Base-by-base conservation (phyloP, 1,284 basidiomycete genomes). In the Polyporus tsugae region DNA sequence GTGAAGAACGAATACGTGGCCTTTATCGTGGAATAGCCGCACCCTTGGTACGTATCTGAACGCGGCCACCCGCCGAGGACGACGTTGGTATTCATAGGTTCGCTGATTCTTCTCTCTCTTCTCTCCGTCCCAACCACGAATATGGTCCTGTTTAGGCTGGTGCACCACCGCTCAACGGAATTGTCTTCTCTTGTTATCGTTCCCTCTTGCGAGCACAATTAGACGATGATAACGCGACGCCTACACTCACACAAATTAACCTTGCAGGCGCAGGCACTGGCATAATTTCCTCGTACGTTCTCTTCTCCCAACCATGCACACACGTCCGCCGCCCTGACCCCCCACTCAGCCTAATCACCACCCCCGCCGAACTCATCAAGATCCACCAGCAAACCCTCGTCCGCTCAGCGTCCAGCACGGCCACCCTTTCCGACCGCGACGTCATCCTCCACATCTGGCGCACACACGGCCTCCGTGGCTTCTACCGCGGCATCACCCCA, bases 311-410 rank as follows among this genome's bases (percentile, higher is more conserved):
- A 7, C 46, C 46, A 7, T 22, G 7, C 22, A 3, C 22, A 25
- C 44, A 46, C 17, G 17, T 13, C 11, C 15, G 38, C 61, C 15
- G 25, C 53, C n/a, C 60, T 58, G 42, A 52, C 38, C 55, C 67
- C 42, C 36, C 55, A 57, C 57, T 0, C 75, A 95, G 94, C 7
- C 74, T 94, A 10, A 81, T 96, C 57, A 93, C 93, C 1, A 91
- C 92, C 2, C 95, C 95, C 0, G 92, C 90, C 15, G 95, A 97
- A 75, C 84, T 95, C 0, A 85, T 96, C 81, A 97, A 96, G 84
- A 94, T 95, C 75, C 89, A 91, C 13, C 94, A 96, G 73, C 91
- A 93, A 63, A 74, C 73, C 29, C 67, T 74, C 60, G 66, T 72
- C 58, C 72, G 63, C 33, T 65, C 67, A 15, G 15, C 67, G 2